Evolutionary conservation across 2,329 filamentous ascomycete genomes (phyloP).

Genomic region (Aureobasidium sp.): DNA sequence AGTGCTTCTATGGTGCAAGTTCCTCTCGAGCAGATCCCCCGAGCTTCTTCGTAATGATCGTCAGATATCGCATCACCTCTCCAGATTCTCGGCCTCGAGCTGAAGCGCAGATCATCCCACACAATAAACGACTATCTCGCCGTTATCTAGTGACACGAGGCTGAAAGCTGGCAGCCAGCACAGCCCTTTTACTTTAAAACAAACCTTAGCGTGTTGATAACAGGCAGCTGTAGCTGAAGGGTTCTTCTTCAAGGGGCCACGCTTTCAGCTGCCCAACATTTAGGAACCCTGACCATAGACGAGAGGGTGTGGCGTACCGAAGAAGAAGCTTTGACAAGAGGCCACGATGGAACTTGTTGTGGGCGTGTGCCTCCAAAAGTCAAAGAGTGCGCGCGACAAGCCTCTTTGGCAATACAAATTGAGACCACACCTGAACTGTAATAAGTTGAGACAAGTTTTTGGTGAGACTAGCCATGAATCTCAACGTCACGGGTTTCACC

Average conservation of each 20-base stretch:
- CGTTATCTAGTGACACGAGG: neutral
- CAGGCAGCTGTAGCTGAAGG: neutral
- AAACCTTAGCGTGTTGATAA: neutral
- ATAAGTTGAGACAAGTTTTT: constrained; percentile 2
- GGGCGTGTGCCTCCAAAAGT: neutral
- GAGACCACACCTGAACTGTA: constrained; percentile 5
- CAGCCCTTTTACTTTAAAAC: neutral
- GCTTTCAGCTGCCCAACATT: neutral
- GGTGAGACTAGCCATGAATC: neutral
- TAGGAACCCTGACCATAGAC: neutral
- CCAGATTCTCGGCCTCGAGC: neutral
- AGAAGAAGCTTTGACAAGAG: neutral
- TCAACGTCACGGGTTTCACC: constrained; percentile 3
- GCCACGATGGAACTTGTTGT: neutral
- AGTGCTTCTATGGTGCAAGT: neutral
- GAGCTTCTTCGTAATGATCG: neutral
- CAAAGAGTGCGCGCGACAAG: neutral
- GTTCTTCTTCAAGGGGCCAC: neutral
- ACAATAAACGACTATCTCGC: constrained; percentile 7
- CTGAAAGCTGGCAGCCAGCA: neutral
- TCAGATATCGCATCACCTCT: neutral
- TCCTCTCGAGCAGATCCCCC: neutral
- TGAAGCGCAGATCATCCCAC: constrained; percentile 6
- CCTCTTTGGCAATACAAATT: neutral
- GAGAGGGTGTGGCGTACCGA: neutral